Base-by-base conservation (phyloP, 148 eudicot genomes). In the Nepenthes mirabilis region DNA sequence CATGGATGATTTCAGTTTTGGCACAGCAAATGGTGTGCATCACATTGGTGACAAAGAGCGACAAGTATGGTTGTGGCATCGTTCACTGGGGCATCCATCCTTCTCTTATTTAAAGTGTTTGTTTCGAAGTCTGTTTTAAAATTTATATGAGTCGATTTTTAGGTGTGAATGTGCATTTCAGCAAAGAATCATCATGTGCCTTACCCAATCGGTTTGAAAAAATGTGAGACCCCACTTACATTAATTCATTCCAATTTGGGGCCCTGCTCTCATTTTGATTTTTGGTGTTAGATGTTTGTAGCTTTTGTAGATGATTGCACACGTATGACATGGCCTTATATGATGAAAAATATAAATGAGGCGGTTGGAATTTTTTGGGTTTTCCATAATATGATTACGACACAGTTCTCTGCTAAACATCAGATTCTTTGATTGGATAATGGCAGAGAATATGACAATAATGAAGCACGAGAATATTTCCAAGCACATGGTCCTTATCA, bases 371-470 rank as follows among this genome's bases (percentile, higher is more conserved):
- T n/a, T 4, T 54, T 54, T 54, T 11, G 33, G 2, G 2, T 11
- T 14, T 54, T 54, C n/a, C 34, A 54, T 33, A 33, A 33, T 14
- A 54, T 54, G 57, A 33, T 54, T 23, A 8, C 2, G 9, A 54
- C 33, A 3, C 57, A 54, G 11, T 54, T 54, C n/a, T 54, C 35
- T 8, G 35, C 35, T 14, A 54, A 54, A 54, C 9, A n/a, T 33
- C 5, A 54, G 57, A 54, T 54, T 23, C 57, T 43, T 9, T 45
- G 62, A 4, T 43, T 35, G 9, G 52, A 59, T 12, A 59, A 59
- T 11, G 62, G 34, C 2, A 35, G 62, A 14, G 62, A 59, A 47
- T 59, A 59, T 59, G 35, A 36, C 12, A 59, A 43, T 14, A 6
- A 59, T 1, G 11, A 43, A 1, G 9, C 43, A 2, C 13, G 1